Conservation (phyloP, 495 filamentous ascomycete species). For the Aspergillus nanangensis region DNA sequence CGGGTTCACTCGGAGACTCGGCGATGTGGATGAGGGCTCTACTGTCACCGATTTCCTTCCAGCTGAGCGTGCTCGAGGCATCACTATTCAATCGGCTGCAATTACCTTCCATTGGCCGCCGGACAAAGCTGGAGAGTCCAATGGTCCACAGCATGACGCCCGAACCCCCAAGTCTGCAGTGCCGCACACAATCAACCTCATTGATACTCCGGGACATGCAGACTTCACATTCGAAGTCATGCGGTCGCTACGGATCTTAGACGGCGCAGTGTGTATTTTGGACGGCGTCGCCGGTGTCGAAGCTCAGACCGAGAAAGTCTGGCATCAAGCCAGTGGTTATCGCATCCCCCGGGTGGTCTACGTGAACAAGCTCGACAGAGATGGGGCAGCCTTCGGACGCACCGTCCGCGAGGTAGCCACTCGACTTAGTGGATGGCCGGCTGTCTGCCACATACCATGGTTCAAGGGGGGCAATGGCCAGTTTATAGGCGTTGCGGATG, state of each 20-base stretch:
- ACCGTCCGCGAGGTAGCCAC: constrained; percentile 82
- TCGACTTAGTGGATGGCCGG: constrained; percentile 76
- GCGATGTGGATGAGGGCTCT: constrained; percentile 96
- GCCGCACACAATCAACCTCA: constrained; percentile 80
- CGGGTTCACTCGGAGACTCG: constrained; percentile 79
- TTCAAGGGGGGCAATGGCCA: constrained; percentile 69
- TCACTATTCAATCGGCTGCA: constrained; percentile 96
- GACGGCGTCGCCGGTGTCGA: constrained; percentile 97
- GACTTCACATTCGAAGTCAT: constrained; percentile 99
- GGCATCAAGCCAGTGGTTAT: constrained; percentile 83
- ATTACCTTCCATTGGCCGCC: constrained; percentile 92
- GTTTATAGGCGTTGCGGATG: constrained; percentile 80
- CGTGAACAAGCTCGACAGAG: constrained; percentile 94
- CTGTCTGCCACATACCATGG: constrained; percentile 94
- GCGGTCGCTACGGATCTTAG: constrained; percentile 85
- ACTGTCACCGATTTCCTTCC: constrained; percentile 98
- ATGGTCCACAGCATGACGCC: constrained; percentile 7
- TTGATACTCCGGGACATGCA: constrained; percentile 96
- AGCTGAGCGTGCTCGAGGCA: constrained; percentile 86
- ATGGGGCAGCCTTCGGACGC: constrained; percentile 83
- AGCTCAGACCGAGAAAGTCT: constrained; percentile 96
- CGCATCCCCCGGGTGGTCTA: constrained; percentile 83
- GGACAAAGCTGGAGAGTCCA: constrained; percentile 20
- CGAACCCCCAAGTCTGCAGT: constrained; percentile 31
- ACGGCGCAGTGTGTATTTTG: constrained; percentile 93